These are phyloP conservation scores for Colletotrichum cereale DNA, from an alignment of 2,329 filamentous ascomycete genomes.

Conservation along the genomic window DNA sequence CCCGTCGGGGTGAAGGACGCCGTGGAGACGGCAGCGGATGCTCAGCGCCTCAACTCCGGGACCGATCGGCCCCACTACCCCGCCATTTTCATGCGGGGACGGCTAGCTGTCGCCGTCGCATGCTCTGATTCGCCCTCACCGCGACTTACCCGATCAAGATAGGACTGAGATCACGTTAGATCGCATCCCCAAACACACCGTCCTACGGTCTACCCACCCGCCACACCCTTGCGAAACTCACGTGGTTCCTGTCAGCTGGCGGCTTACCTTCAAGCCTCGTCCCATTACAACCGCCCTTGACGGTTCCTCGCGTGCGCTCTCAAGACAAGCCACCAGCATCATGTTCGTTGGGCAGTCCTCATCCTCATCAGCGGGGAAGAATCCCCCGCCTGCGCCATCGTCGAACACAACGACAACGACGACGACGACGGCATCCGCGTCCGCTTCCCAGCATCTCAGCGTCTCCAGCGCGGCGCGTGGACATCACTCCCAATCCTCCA, in stretches of 20 bases:
- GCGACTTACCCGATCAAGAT: slow-evolving; percentile 33
- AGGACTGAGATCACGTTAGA: slow-evolving; percentile 1
- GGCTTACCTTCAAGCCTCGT: not conserved
- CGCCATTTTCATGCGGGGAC: slow-evolving; percentile 29
- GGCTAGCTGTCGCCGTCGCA: not conserved
- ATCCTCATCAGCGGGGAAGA: slow-evolving; percentile 22
- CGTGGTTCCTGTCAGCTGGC: not conserved
- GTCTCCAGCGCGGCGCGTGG: slow-evolving; percentile 37
- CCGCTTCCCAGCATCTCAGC: slow-evolving; percentile 25
- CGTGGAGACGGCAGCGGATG: not conserved
- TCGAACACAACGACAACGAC: slow-evolving; percentile 27
- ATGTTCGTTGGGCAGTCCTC: slow-evolving; percentile 36
- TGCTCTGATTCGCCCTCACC: slow-evolving; percentile 28
- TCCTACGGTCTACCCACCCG: not conserved
- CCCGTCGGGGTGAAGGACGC: not conserved
- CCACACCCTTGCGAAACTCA: slow-evolving; percentile 1
- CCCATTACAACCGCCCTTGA: not conserved
- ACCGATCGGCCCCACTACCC: slow-evolving; percentile 20
- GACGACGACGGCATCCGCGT: not conserved
- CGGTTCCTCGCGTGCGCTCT: not conserved
- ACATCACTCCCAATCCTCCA: slow-evolving; percentile 29
- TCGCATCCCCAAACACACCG: not conserved
- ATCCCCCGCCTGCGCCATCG: slow-evolving; percentile 13
- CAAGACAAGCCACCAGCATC: not conserved
- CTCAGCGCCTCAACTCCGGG: not conserved